phyloP scores from a whole-genome alignment of 2,329 filamentous ascomycete species.

The Pseudopithomyces chartarum region DNA sequence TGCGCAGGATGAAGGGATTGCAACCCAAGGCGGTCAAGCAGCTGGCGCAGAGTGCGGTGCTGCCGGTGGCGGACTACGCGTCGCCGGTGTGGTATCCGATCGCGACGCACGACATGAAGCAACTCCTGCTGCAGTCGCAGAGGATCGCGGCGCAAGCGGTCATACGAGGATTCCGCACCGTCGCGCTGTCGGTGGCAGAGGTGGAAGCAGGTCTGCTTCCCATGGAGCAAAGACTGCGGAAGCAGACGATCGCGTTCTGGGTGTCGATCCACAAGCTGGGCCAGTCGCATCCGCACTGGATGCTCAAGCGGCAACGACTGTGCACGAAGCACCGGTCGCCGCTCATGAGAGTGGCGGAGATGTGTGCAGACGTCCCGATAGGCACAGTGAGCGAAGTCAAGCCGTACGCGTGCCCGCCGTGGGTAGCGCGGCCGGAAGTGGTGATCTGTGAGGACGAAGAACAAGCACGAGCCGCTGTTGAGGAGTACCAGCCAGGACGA shows the following conservation, averaged over 20 bases:
- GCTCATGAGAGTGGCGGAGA: slow-evolving; percentile 17
- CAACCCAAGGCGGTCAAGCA: not conserved
- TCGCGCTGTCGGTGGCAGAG: slow-evolving; percentile 11
- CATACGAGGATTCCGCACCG: slow-evolving; percentile 13
- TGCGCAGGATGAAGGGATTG: slow-evolving; percentile 12
- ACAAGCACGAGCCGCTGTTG: slow-evolving; percentile 12
- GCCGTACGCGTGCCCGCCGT: slow-evolving; percentile 15
- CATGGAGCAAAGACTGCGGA: slow-evolving; percentile 16
- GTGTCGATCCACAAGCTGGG: slow-evolving; percentile 22
- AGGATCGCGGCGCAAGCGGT: slow-evolving; percentile 12
- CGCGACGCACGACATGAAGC: not conserved
- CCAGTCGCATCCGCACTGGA: slow-evolving; percentile 18
- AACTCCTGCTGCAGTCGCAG: slow-evolving; percentile 11
- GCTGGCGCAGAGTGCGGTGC: too few relatives aligned
- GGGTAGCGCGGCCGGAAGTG: slow-evolving; percentile 17
- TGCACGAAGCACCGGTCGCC: slow-evolving; percentile 20
- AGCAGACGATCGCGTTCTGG: slow-evolving; percentile 18
- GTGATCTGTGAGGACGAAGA: slow-evolving; percentile 13
- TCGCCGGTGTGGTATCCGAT: too few relatives aligned
- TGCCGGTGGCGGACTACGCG: too few relatives aligned
- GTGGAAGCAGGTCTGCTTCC: slow-evolving; percentile 14
- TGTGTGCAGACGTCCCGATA: slow-evolving; percentile 15
- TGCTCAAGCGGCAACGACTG: slow-evolving; percentile 18
- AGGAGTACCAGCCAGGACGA: slow-evolving; percentile 15
- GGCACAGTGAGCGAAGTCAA: not conserved